A percentile compares a stretch with the other conserved stretches of the same genome.
These are phyloP conservation scores for Xylariaceae sp. DNA, from an alignment of 2,329 filamentous ascomycete genomes.

Conservation along the genomic window DNA sequence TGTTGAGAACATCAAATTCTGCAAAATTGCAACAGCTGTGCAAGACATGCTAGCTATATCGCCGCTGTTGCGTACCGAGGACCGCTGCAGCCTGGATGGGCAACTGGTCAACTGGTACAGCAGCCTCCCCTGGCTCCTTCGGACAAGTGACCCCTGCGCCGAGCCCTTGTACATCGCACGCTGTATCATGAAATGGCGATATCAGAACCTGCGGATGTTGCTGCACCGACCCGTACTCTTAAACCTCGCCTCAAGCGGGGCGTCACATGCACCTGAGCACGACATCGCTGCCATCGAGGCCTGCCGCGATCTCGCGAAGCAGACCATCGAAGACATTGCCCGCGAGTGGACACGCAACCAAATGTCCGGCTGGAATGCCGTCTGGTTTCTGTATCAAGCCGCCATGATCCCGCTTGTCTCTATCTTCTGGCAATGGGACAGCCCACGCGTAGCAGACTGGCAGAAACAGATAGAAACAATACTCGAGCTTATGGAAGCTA, in stretches of 20 bases:
- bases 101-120: slow-evolving; percentile 71
- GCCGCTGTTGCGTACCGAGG: slow-evolving; percentile 62
- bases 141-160: slow-evolving; percentile 62
- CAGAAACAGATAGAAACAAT: slow-evolving; percentile 55
- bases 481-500: slow-evolving; percentile 57
- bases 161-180: slow-evolving; percentile 67
- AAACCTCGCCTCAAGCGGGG: slow-evolving; percentile 55
- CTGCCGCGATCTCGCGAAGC: slow-evolving; percentile 65
- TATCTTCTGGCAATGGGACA: slow-evolving; percentile 63
- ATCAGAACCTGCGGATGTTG: slow-evolving; percentile 72
- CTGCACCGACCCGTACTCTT: slow-evolving; percentile 71
- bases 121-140: slow-evolving; percentile 62
- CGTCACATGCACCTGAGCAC: slow-evolving; percentile 50
- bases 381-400: slow-evolving; percentile 78
- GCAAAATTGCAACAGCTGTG: slow-evolving; percentile 72
- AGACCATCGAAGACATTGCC: slow-evolving; percentile 69
- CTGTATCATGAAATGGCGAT: slow-evolving; percentile 78
- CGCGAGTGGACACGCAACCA: slow-evolving; percentile 68
- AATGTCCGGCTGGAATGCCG: slow-evolving; percentile 76
- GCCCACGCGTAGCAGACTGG: slow-evolving; percentile 47
- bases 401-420: slow-evolving; percentile 74
- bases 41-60: slow-evolving; percentile 71
- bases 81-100: slow-evolving; percentile 62
- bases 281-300: slow-evolving; percentile 65
- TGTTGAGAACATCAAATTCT: slow-evolving; percentile 74